Evolutionary conservation across 2,329 filamentous ascomycete species (phyloP).

Genomic region (Beauveria bassiana): DNA sequence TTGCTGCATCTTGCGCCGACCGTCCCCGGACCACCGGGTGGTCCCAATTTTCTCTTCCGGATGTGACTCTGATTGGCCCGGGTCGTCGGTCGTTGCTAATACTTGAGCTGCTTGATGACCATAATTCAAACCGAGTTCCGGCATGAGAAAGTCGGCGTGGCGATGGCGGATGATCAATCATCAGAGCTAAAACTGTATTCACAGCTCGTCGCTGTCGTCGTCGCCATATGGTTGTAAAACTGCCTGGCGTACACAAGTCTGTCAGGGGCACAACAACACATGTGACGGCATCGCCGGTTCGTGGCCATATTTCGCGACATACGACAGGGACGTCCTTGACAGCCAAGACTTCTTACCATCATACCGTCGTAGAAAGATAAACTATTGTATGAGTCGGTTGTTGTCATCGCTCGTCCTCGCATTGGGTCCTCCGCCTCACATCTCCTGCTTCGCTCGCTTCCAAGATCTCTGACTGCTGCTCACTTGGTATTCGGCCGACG

Average conservation of each 20-base stretch:
- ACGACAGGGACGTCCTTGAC: too few species aligned
- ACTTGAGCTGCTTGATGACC: neutral
- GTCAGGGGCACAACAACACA: neutral
- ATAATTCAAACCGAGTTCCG: neutral
- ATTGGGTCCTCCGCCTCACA: neutral
- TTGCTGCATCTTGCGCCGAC: neutral
- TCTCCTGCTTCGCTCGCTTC: neutral
- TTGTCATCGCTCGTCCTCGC: neutral
- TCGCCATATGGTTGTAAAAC: neutral
- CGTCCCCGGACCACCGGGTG: neutral
- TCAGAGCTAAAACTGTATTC: neutral
- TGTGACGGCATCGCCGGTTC: neutral
- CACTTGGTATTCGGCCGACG: neutral
- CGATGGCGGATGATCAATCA: neutral
- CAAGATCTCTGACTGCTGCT: neutral
- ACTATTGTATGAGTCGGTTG: neutral
- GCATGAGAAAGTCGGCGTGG: neutral
- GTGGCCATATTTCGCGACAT: neutral
- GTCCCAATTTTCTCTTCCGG: constrained; percentile 5
- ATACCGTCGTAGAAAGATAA: neutral
- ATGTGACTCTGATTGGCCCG: constrained; percentile 4
- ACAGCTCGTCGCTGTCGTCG: neutral
- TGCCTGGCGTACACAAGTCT: neutral
- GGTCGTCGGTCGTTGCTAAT: neutral
- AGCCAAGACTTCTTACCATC: neutral